Percentiles rank a stretch among this genome's conserved stretches.
Evolutionary conservation across 2,329 filamentous ascomycete species (phyloP).

Genomic region (Verticillium nonalfalfae): DNA sequence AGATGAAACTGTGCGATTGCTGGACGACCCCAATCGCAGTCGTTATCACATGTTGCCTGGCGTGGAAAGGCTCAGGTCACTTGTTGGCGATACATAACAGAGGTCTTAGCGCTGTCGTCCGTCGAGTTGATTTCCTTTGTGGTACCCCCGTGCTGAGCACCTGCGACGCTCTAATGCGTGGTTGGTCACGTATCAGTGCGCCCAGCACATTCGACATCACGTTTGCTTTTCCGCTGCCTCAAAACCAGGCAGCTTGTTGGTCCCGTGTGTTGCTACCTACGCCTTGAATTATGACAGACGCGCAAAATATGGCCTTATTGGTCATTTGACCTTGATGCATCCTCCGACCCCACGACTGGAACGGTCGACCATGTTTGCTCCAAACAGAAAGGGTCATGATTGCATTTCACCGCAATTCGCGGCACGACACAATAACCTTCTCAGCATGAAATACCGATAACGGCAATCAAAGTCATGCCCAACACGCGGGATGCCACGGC

Average conservation of each 20-base stretch:
- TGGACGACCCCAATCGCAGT: not conserved
- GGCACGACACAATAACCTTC: not conserved
- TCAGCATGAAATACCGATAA: not conserved
- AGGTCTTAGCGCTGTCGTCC: not conserved
- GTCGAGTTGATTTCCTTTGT: not conserved
- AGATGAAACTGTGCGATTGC: not conserved
- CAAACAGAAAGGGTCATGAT: not conserved
- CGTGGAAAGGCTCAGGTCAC: not conserved
- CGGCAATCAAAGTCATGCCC: not conserved
- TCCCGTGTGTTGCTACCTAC: not conserved
- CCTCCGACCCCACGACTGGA: not conserved
- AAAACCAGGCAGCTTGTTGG: not conserved
- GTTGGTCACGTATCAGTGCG: not conserved
- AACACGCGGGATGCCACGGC: not conserved
- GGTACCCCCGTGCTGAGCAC: not conserved
- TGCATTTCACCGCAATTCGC: not conserved
- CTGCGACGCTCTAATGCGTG: not conserved
- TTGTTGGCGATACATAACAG: not conserved
- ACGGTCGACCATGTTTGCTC: not conserved
- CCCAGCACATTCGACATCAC: not conserved
- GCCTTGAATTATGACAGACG: not conserved
- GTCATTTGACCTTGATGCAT: not conserved
- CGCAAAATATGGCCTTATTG: not conserved
- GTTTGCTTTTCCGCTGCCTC: not conserved
- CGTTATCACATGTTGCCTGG: not conserved